These are phyloP conservation scores for Lichtheimia corymbifera DNA, from an alignment of 371 early-diverging fungal species.

Conservation along the genomic window DNA sequence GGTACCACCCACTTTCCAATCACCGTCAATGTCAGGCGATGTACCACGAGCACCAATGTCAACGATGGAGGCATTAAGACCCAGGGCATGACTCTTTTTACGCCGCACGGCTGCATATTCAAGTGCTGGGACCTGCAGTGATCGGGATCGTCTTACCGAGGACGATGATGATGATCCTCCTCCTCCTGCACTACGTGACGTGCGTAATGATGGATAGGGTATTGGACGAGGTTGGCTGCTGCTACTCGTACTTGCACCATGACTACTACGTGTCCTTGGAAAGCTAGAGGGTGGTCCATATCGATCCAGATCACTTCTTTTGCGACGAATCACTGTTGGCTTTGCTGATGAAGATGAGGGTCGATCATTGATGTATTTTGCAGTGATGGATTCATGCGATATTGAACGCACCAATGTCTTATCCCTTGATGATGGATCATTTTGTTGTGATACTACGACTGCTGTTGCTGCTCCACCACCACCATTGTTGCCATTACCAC, in stretches of 20 bases:
- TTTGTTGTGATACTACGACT: not conserved
- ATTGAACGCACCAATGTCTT: not conserved
- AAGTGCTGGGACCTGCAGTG: constrained; percentile 23
- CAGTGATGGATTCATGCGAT: constrained; percentile 8
- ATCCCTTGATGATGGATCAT: not conserved
- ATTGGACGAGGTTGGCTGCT: constrained; percentile 18
- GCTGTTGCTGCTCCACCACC: not conserved
- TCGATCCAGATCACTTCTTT: constrained; percentile 13
- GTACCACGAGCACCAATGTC: constrained; percentile 7
- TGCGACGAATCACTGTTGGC: constrained; percentile 2
- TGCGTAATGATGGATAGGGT: constrained; percentile 15
- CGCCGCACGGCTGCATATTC: constrained; percentile 19
- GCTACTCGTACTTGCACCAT: constrained; percentile 2
- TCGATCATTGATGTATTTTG: not conserved
- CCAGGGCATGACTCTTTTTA: constrained; percentile 8
- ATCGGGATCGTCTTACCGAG: constrained; percentile 13
- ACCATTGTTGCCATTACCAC: not conserved
- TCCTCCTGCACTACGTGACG: constrained; percentile 14
- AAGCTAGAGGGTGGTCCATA: constrained; percentile 11
- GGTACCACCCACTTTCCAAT: constrained; percentile 15
- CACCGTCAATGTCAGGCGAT: constrained; percentile 24
- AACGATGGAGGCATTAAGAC: constrained; percentile 6
- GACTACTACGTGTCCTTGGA: constrained; percentile 1
- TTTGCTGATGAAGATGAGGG: not conserved
- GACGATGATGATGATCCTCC: too few relatives aligned